Evolutionary conservation across 495 filamentous ascomycete genomes (phyloP).

Genomic region (Tricharina praecox): DNA sequence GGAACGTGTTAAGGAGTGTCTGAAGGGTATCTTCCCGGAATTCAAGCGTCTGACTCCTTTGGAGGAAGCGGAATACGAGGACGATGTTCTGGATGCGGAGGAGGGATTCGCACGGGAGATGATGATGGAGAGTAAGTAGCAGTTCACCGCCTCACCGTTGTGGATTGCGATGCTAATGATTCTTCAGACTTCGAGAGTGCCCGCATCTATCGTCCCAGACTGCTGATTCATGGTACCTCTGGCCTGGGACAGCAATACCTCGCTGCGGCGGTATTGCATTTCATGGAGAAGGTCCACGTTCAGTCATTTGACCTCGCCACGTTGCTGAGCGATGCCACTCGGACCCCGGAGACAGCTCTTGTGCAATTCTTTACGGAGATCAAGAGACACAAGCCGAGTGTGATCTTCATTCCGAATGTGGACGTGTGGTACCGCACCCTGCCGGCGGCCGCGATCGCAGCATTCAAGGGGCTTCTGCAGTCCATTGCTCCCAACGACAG

Average conservation of each 20-base stretch:
- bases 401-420: conserved; percentile 84
- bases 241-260: conserved; percentile 95
- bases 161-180: conserved; percentile 10
- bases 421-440: conserved; percentile 71
- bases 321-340: conserved; percentile 48
- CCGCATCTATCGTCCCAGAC: conserved; percentile 71
- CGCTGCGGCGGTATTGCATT: conserved; percentile 66
- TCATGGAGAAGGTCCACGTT: conserved; percentile 84
- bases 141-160: too few species aligned
- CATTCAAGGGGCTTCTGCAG: conserved; percentile 60
- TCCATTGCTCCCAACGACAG: conserved; percentile 74
- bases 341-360: conserved; percentile 66
- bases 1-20: conserved; percentile 40
- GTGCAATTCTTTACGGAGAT: conserved; percentile 83
- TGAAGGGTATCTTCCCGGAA: conserved; percentile 69
- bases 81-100: conserved; percentile 49
- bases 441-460: conserved; percentile 46
- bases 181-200: conserved; percentile 65
- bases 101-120: conserved; percentile 68
- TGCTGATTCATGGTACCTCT: conserved; percentile 56
- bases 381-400: conserved; percentile 81
- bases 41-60: conserved; percentile 71
- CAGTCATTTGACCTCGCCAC: conserved; percentile 88
- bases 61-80: conserved; percentile 87
- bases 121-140: conserved; percentile 42